Conservation (phyloP, 192 early-diverging fungal genomes). For the Entomortierella lignicola region DNA sequence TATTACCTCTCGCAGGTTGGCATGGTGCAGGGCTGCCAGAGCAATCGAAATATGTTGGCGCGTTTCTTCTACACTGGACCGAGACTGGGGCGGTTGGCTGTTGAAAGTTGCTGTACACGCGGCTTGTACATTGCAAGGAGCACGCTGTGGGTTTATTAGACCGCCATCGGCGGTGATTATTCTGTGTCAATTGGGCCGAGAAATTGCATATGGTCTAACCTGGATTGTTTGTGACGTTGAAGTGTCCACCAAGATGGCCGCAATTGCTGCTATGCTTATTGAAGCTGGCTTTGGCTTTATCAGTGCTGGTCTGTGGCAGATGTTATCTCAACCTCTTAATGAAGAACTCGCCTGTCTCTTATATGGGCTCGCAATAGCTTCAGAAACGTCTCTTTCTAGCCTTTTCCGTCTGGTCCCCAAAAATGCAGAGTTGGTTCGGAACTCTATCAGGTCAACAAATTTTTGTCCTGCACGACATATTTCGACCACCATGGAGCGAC, state of each 20-base stretch:
- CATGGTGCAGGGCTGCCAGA: constrained; percentile 11
- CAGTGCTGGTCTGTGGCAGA: constrained; percentile 8
- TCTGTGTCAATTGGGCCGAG: constrained; percentile 10
- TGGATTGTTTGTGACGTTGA: neutral
- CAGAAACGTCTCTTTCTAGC: neutral
- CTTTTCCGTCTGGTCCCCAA: neutral
- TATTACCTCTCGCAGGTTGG: neutral
- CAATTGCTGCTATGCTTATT: constrained; percentile 1
- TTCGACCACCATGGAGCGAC: neutral
- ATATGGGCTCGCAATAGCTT: constrained; percentile 3
- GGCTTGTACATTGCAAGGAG: constrained; percentile 15
- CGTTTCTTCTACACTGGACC: constrained; percentile 7
- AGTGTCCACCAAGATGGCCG: constrained; percentile 1
- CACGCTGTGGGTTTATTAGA: neutral
- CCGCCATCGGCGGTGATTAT: neutral
- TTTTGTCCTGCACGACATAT: constrained; percentile 10
- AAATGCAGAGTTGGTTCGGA: neutral
- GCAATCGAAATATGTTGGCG: constrained; percentile 10
- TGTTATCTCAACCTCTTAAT: neutral
- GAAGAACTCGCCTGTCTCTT: neutral
- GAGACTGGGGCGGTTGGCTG: constrained; percentile 5
- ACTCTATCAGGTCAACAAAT: neutral
- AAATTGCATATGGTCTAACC: neutral
- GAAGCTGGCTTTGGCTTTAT: constrained; percentile 20
- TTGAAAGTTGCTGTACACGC: constrained; percentile 9